Evolutionary conservation across 306 rosid genomes (phyloP).

Genomic region (Canavalia gladiata): DNA sequence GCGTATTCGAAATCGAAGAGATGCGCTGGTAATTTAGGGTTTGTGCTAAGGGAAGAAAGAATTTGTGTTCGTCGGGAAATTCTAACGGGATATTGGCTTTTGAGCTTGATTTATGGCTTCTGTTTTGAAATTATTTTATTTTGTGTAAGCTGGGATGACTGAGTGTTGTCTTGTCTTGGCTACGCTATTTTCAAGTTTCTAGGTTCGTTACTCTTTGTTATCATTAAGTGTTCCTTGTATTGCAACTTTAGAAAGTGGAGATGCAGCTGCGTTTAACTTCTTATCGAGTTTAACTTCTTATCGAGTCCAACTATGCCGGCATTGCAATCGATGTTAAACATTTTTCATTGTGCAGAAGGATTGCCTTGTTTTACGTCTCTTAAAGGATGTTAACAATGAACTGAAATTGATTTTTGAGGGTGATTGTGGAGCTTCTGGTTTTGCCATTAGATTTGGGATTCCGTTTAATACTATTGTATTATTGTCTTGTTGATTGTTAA

Average conservation of each 20-base stretch:
- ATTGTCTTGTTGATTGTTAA: background rate
- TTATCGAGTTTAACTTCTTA: background rate
- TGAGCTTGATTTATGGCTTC: slow-evolving; percentile 39
- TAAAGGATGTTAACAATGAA: background rate
- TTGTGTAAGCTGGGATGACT: slow-evolving; percentile 16
- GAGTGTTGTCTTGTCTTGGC: slow-evolving; percentile 7
- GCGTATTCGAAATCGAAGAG: slow-evolving; percentile 39
- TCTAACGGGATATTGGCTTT: slow-evolving; percentile 12
- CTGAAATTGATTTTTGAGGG: slow-evolving; percentile 18
- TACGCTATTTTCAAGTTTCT: background rate
- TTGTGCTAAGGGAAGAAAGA: background rate
- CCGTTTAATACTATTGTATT: slow-evolving; percentile 7
- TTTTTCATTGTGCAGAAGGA: background rate
- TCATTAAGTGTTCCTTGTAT: background rate
- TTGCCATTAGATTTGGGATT: slow-evolving; percentile 33
- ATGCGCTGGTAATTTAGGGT: slow-evolving; percentile 43
- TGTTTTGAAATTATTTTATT: slow-evolving; percentile 24
- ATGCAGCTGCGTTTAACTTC: slow-evolving; percentile 42
- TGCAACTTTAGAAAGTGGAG: slow-evolving; percentile 34
- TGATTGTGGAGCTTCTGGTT: slow-evolving; percentile 21
- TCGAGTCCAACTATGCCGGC: background rate
- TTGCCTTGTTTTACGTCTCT: slow-evolving; percentile 7
- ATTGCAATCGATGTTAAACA: background rate
- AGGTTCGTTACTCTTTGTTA: slow-evolving; percentile 1
- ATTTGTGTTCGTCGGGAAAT: background rate